Evolutionary conservation across 2,329 filamentous ascomycete genomes (phyloP).

Genomic region (Waltergamsia citrina): DNA sequence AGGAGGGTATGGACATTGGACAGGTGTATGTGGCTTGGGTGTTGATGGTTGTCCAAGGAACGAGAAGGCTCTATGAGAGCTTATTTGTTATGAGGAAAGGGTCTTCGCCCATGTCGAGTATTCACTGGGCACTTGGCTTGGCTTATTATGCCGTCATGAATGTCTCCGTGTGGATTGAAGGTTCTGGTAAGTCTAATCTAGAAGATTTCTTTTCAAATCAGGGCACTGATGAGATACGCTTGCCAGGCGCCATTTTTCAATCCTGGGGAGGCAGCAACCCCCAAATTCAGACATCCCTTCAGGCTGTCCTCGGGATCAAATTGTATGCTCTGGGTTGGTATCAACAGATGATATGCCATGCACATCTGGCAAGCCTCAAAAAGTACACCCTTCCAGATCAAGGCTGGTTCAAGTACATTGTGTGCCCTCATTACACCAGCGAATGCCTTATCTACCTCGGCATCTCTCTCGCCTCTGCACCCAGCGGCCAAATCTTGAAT

Average conservation of each 20-base stretch:
- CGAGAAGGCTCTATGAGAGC: constrained; percentile 69
- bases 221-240: neutral
- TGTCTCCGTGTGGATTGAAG: constrained; percentile 78
- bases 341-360: constrained; percentile 67
- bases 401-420: constrained; percentile 59
- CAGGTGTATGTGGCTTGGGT: constrained; percentile 60
- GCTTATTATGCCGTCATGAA: constrained; percentile 67
- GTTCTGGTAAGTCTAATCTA: constrained; percentile 49
- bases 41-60: constrained; percentile 68
- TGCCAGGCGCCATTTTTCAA: constrained; percentile 20
- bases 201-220: neutral
- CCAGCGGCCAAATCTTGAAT: constrained; percentile 56
- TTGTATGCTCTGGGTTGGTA: constrained; percentile 62
- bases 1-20: constrained; percentile 38
- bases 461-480: constrained; percentile 67
- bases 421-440: constrained; percentile 87
- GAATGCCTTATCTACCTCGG: constrained; percentile 78
- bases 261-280: constrained; percentile 15
- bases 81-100: constrained; percentile 49
- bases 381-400: constrained; percentile 77
- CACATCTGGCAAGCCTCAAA: constrained; percentile 57
- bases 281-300: neutral
- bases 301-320: constrained; percentile 35
- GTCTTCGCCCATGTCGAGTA: constrained; percentile 72
- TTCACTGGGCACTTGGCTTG: constrained; percentile 73